A percentile compares a stretch with the other conserved stretches of the same genome.
phyloP scores from a whole-genome alignment of 1,139 yeast species.

The Lodderomyces pseudojiufengensis region DNA sequence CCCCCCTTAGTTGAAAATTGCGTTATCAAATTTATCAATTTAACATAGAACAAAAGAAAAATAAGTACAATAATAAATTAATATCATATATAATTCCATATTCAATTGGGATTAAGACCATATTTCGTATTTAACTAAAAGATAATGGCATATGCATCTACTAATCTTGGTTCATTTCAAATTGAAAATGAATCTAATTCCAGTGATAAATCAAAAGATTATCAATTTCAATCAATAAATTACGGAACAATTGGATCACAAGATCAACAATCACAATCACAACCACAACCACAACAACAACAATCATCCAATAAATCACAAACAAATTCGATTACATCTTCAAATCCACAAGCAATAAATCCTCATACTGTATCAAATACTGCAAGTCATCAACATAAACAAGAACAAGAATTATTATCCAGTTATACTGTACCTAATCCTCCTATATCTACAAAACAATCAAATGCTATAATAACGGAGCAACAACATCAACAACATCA shows the following conservation, averaged over 20 bases:
- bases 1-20: too few species aligned
- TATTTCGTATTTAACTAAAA: too few species aligned
- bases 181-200: neutral
- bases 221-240: constrained; percentile 1
- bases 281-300: too few species aligned
- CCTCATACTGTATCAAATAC: constrained; percentile 26
- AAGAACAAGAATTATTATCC: constrained; percentile 42
- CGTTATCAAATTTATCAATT: too few species aligned
- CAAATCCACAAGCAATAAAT: constrained; percentile 7
- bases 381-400: constrained; percentile 45
- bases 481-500: constrained; percentile 4
- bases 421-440: constrained; percentile 42
- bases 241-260: neutral
- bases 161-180: neutral
- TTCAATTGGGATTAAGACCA: too few species aligned
- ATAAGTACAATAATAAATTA: too few species aligned
- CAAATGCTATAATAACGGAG: constrained; percentile 23
- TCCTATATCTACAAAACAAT: constrained; percentile 38
- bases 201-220: too few species aligned
- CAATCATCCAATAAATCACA: too few species aligned
- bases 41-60: too few species aligned
- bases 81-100: too few species aligned
- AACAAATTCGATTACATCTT: too few species aligned
- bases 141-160: neutral
- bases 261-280: too few species aligned